Evolutionary conservation across 2,329 filamentous ascomycete genomes (phyloP).

Genomic region (Chaetomiaceae sp.): DNA sequence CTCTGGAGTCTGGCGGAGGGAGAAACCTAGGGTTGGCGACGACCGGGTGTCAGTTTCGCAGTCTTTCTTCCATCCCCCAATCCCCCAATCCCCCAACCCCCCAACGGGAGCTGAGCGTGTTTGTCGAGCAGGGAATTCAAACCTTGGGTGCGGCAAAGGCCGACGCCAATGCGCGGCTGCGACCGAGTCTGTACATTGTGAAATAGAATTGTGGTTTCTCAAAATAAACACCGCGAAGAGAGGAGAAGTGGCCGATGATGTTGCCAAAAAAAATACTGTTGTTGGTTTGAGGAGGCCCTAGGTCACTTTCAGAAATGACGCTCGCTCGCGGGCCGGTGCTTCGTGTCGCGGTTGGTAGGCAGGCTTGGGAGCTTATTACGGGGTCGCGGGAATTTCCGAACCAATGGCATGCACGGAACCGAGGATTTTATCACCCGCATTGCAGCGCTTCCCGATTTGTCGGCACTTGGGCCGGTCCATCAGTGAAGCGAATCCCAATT

Average conservation of each 20-base stretch:
- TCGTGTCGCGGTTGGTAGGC: slow-evolving; percentile 10
- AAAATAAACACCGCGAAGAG: neutral
- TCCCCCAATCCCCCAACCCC: too few species aligned
- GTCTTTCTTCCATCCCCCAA: too few species aligned
- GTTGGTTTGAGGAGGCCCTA: slow-evolving; percentile 10
- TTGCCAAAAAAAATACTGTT: slow-evolving; percentile 8
- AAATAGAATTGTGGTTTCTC: slow-evolving; percentile 5
- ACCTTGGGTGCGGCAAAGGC: slow-evolving; percentile 76
- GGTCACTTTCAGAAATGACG: slow-evolving; percentile 27
- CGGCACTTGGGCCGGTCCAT: slow-evolving; percentile 12
- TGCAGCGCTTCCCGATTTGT: slow-evolving; percentile 2
- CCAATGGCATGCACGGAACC: slow-evolving; percentile 3
- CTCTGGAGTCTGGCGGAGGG: slow-evolving; percentile 57
- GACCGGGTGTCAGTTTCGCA: neutral
- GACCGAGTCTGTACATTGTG: slow-evolving; percentile 83
- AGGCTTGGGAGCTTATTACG: neutral
- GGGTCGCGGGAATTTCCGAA: slow-evolving; percentile 2
- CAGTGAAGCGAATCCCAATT: neutral
- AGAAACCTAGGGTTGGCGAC: slow-evolving; percentile 37
- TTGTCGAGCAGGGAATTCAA: slow-evolving; percentile 32
- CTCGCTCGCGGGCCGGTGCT: slow-evolving; percentile 19
- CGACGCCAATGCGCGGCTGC: slow-evolving; percentile 75
- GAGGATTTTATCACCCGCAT: slow-evolving; percentile 5
- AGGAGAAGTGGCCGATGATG: slow-evolving; percentile 12
- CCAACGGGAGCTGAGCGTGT: neutral